Evolutionary conservation across 345 rosid species (phyloP), one percentile per base, ranked within the genome.

Genomic region (Aurinia saxatilis): DNA sequence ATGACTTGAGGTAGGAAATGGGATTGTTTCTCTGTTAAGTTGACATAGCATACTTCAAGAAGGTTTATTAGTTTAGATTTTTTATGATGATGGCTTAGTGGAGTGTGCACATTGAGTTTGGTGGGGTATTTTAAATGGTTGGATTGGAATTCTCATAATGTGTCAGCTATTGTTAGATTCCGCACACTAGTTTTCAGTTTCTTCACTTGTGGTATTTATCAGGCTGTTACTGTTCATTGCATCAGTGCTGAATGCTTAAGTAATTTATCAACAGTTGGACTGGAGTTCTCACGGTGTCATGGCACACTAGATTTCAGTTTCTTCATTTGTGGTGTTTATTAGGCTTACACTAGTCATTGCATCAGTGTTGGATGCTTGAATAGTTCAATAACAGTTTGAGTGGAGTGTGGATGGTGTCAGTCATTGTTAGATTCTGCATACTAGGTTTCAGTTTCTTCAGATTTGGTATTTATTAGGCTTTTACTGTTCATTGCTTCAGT

Each of bases 151-250:
- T 35, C 9, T 35, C 58, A 8, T 7, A 8, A n/a, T n/a, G 33
- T 27, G 13, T 36, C 17, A 17, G 11, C 31, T 40, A n/a, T 17
- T 65, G 63, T 13, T n/a, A 45, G 6, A 10, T 56, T 7, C 1
- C 5, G n/a, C 11, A 31, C 31, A 33, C 12, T 11, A 58, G 19
- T 5, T 19, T 50, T 19, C 36, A 18, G 51, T 38, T 29, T 17
- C 41, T 41, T 67, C 19, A 12, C 1, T 31, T 33, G 12, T 1
- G 17, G 14, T 33, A 5, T 35, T 23, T 5, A 16, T 12, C 29
- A 59, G n/a, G 53, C 3, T 59, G 21, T 12, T 35, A 51, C 21
- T 58, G 57, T 50, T 47, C n/a, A 17, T 47, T 65, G 31, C 52
- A 9, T 30, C 10, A 29, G 50, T 27, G 63, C 7, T 38, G 1